A percentile compares a stretch with the other conserved stretches of the same genome.
Evolutionary conservation across 495 filamentous ascomycete species (phyloP).

Genomic region (Penicillium bialowiezense): DNA sequence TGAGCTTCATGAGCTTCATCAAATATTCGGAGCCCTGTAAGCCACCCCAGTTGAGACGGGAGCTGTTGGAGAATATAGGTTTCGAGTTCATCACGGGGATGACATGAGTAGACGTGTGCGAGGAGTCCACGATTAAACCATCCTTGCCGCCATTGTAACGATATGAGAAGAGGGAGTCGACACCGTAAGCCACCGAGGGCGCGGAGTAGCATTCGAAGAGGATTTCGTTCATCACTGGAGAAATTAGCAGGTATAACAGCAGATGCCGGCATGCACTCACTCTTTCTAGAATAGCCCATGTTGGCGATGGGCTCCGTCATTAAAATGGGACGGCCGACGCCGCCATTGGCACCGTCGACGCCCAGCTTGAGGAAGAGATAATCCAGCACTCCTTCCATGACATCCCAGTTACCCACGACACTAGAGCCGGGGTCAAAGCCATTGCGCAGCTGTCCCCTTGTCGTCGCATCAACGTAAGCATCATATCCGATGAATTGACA

Average conservation of each 20-base stretch:
- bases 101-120: slow-evolving; percentile 91
- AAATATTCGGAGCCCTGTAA: slow-evolving; percentile 86
- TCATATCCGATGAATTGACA: slow-evolving; percentile 90
- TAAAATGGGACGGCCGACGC: slow-evolving; percentile 79
- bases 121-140: slow-evolving; percentile 86
- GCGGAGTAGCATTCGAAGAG: slow-evolving; percentile 92
- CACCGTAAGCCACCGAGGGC: slow-evolving; percentile 84
- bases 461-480: slow-evolving; percentile 89
- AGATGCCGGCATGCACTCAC: slow-evolving; percentile 46
- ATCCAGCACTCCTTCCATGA: slow-evolving; percentile 88
- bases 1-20: slow-evolving; percentile 82
- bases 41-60: slow-evolving; percentile 92
- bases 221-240: slow-evolving; percentile 89
- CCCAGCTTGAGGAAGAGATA: slow-evolving; percentile 92
- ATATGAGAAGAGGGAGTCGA: slow-evolving; percentile 95
- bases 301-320: slow-evolving; percentile 97
- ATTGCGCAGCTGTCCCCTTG: slow-evolving; percentile 82
- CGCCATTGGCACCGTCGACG: slow-evolving; percentile 67
- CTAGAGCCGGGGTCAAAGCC: slow-evolving; percentile 88
- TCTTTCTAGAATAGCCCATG: slow-evolving; percentile 77
- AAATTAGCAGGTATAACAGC: slow-evolving; percentile 9
- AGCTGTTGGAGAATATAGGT: slow-evolving; percentile 76
- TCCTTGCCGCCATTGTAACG: slow-evolving; percentile 84
- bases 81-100: slow-evolving; percentile 88
- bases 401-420: slow-evolving; percentile 95